Evolutionary conservation across 2,329 filamentous ascomycete species (phyloP).

Genomic region (Cryphonectria naterciae): DNA sequence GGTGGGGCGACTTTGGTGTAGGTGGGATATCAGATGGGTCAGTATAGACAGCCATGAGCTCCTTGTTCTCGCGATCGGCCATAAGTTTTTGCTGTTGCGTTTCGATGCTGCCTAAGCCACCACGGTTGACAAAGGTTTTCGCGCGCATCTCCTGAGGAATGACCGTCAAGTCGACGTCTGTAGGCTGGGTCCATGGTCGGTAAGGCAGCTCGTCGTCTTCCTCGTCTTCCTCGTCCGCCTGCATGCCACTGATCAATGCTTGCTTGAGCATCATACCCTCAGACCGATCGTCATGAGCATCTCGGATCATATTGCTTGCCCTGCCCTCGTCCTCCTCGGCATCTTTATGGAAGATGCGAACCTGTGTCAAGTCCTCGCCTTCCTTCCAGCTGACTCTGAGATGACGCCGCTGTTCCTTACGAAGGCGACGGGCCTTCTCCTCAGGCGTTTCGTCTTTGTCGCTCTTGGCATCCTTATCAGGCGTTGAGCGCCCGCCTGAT

Average conservation of each 20-base stretch:
- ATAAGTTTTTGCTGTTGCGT: constrained; percentile 62
- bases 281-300: constrained; percentile 73
- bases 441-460: constrained; percentile 63
- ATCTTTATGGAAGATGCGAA: constrained; percentile 73
- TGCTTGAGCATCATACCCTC: constrained; percentile 72
- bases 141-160: constrained; percentile 51
- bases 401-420: constrained; percentile 73
- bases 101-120: constrained; percentile 53
- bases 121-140: constrained; percentile 58
- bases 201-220: constrained; percentile 55
- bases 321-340: constrained; percentile 71
- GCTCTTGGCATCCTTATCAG: constrained; percentile 28
- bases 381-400: constrained; percentile 73
- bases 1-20: constrained; percentile 57
- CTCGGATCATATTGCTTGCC: constrained; percentile 68
- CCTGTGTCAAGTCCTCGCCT: constrained; percentile 66
- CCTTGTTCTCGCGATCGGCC: constrained; percentile 59
- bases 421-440: constrained; percentile 67
- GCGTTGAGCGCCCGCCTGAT: constrained; percentile 25
- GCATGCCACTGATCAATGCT: constrained; percentile 43
- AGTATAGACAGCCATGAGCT: constrained; percentile 65
- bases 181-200: constrained; percentile 56
- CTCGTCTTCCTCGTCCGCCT: constrained; percentile 55
- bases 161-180: constrained; percentile 49
- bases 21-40: constrained; percentile 58